Evolutionary conservation across 176 grass and related monocot species (phyloP), one percentile per base, ranked within the genome.

Genomic region (Thinopyrum elongatum): DNA sequence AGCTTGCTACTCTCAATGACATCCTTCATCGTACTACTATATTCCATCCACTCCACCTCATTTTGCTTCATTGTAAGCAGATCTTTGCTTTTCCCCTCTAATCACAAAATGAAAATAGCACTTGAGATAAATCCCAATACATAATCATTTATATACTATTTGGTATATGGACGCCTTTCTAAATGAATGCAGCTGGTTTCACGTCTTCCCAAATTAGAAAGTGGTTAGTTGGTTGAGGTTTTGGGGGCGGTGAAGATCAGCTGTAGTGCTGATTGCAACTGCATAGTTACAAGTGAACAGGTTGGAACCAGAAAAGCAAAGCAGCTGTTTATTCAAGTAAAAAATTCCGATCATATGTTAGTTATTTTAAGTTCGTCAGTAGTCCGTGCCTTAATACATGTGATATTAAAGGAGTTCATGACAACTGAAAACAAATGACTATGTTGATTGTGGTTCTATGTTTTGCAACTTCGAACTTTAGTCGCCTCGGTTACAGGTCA

Each of bases 61-160:
- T 95, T 91, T 60, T 92, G 97, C 72, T 94, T 95, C 97, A 95
- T 98, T 25, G 92, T 95, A 76, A 94, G 71, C 17, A 95, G 81
- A 92, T 95, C 96, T 90, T 98, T 95, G 82, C 96, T 98, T 70
- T 98, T 98, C 2, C 96, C 96, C 92, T 98, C 96, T 98, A 86
- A 76, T 77, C 16, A 89, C 0, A 27, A 90, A 63, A 41, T 8
- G 0, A 39, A 49, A 2, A 62, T 31, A 25, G 53, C 22, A 71
- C 25, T 22, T 10, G 29, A 64, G 17, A 83, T 10, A 26, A 86
- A 78, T 65, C 21, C 36, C 31, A 12, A 4, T 75, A 46, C 44
- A 36, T 47, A 74, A 12, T 49, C 12, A n/a, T 39, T 23, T 7
- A 17, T 29, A 21, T 28, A 4, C 10, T 72, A 51, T 55, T 79